phyloP scores from a whole-genome alignment of 129 eudicot genomes.

The Escallonia rubra region DNA sequence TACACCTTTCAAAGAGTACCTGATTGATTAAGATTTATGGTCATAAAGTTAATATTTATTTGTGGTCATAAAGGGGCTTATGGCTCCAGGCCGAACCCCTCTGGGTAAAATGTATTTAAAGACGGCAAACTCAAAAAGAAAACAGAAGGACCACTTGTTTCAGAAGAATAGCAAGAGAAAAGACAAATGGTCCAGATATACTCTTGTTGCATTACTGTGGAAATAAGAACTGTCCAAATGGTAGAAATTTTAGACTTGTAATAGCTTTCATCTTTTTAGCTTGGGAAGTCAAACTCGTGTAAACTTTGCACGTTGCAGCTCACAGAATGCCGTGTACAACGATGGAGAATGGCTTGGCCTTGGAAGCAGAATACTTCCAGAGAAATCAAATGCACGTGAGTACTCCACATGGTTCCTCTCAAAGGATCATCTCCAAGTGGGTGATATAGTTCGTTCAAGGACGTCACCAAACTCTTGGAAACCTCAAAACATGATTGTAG shows the following conservation, averaged over 20 bases:
- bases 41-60: no score
- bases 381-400: constrained; percentile 24
- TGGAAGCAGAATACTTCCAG: constrained; percentile 28
- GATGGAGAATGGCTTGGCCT: constrained; percentile 56
- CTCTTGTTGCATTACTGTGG: background rate
- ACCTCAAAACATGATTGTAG: constrained; percentile 36
- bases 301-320: constrained; percentile 40
- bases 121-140: no score
- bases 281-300: background rate
- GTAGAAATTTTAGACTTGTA: constrained; percentile 3
- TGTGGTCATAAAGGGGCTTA: no score
- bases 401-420: constrained; percentile 67
- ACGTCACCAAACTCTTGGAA: constrained; percentile 43
- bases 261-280: background rate
- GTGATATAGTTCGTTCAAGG: constrained; percentile 75
- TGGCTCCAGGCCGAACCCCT: no score
- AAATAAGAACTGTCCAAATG: background rate
- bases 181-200: background rate
- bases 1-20: no score
- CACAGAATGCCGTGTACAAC: constrained; percentile 46
- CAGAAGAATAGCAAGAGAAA: no score
- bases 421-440: constrained; percentile 73
- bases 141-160: no score
- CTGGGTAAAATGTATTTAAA: no score
- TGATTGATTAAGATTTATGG: no score